Evolutionary conservation across 805 yeast species (phyloP), one percentile per base, ranked within the genome.

Genomic region (Barnettozyma vustinii): DNA sequence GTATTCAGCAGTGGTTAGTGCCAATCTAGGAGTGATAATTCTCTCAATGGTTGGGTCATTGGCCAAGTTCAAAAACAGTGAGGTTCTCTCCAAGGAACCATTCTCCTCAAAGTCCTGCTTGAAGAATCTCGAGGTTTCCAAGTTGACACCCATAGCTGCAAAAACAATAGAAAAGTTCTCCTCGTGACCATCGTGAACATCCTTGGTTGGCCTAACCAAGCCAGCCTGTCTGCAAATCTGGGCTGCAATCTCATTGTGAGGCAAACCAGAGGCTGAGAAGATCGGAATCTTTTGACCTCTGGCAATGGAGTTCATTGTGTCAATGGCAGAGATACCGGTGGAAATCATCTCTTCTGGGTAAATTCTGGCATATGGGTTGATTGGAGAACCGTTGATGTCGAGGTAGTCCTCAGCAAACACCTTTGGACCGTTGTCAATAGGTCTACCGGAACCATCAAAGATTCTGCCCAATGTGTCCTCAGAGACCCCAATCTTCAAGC

Each of bases 171-270:
- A 88, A 87, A 94, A 94, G 72, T 94, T 94, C 63, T 94, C 99
- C 73, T 94, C 99, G 71, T 94, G 99, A 64, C 99, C 99, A 71
- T 94, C 99, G 69, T 94, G 98, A 51, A 94, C 98, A 69, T 92
- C 99, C 75, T 94, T 94, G 37, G 99, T 95, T 64, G 99, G 99
- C 75, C 98, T 87, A 46, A 95, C 99, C 67, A 94, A 79, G 60
- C 98, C 97, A 37, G 99, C 99, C 76, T 94, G 99, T 77, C 99
- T 90, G 79, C 98, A 92, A 69, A 94, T 92, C 73, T 94, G 99
- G 41, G 99, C 99, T 53, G 99, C 99, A 74, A 94, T 92, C 73
- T 94, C 99, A 68, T 94, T 94, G 73, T 94, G 99, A 50, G 99
- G 99, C 67, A 94, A 81, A 77, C 99, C 99, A 47, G 98, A 90